These are phyloP conservation scores for Cinnamomum micranthum DNA, from an alignment of 164 flowering plant genomes.

Conservation along the genomic window DNA sequence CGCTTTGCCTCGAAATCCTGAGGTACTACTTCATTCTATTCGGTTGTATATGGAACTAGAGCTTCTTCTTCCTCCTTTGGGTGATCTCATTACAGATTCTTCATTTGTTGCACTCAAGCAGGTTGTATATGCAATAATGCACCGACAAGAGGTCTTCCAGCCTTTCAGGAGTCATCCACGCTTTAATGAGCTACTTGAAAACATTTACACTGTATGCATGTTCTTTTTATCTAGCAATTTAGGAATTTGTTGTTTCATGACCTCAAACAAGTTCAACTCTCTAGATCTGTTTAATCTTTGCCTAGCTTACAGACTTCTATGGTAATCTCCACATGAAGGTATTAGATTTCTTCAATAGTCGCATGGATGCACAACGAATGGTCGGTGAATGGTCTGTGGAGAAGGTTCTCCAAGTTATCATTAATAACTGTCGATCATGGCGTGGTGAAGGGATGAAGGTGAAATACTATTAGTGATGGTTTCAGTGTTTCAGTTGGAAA, in stretches of 20 bases:
- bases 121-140: slow-evolving; percentile 98
- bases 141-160: slow-evolving; percentile 86
- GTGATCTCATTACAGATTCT: not conserved
- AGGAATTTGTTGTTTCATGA: not conserved
- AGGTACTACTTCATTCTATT: slow-evolving; percentile 39
- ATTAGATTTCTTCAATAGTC: slow-evolving; percentile 90
- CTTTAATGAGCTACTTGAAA: slow-evolving; percentile 85
- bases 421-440: slow-evolving; percentile 87
- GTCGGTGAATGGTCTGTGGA: slow-evolving; percentile 94
- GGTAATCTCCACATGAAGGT: slow-evolving; percentile 40
- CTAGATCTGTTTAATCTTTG: not conserved
- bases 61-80: no score
- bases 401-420: slow-evolving; percentile 82
- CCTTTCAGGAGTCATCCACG: slow-evolving; percentile 96
- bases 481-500: not conserved
- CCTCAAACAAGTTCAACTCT: not conserved
- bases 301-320: not conserved
- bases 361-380: slow-evolving; percentile 76
- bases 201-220: slow-evolving; percentile 70
- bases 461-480: slow-evolving; percentile 4
- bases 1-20: slow-evolving; percentile 92
- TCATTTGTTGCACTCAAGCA: slow-evolving; percentile 23
- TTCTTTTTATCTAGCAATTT: not conserved
- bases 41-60: not conserved
- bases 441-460: slow-evolving; percentile 99